Evolutionary conservation across 257 asterid species (phyloP).

Genomic region (Nicotiana sylvestris): DNA sequence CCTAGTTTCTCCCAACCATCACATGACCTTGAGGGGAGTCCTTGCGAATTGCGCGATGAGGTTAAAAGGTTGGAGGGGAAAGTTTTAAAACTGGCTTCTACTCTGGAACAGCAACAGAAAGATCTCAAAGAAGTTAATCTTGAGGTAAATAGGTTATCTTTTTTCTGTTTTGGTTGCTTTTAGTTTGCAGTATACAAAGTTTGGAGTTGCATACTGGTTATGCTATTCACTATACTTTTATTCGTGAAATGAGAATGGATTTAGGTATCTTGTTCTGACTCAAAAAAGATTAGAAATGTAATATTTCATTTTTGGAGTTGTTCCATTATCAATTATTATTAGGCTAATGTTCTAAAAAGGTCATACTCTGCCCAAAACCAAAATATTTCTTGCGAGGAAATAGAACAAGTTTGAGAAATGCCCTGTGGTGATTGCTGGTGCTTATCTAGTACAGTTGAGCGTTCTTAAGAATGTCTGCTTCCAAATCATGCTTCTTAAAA

Average conservation of each 20-base stretch:
- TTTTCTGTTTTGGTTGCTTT: not conserved
- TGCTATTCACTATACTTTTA: not conserved
- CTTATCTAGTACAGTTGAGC: not conserved
- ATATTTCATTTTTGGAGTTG: not conserved
- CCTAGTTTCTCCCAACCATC: slow-evolving; percentile 46
- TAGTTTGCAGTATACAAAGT: not conserved
- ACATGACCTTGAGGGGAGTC: slow-evolving; percentile 28
- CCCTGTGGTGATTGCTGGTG: not conserved
- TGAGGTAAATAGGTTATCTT: slow-evolving; percentile 39
- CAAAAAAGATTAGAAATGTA: not conserved
- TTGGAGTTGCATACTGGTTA: not conserved
- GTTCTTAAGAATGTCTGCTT: not conserved
- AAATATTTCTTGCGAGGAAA: not conserved
- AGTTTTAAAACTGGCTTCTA: slow-evolving; percentile 52
- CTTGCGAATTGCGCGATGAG: slow-evolving; percentile 55
- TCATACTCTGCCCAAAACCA: not conserved
- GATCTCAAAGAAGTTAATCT: slow-evolving; percentile 44
- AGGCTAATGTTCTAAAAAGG: not conserved
- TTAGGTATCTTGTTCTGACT: not conserved
- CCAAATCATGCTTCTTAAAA: not conserved
- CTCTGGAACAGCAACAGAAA: slow-evolving; percentile 62
- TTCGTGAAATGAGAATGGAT: not conserved
- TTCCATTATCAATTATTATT: not conserved
- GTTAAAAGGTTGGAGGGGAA: slow-evolving; percentile 74
- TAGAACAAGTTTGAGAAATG: not conserved